Conservation (phyloP, 768 basidiomycete genomes). For the Rickenella mellea region DNA sequence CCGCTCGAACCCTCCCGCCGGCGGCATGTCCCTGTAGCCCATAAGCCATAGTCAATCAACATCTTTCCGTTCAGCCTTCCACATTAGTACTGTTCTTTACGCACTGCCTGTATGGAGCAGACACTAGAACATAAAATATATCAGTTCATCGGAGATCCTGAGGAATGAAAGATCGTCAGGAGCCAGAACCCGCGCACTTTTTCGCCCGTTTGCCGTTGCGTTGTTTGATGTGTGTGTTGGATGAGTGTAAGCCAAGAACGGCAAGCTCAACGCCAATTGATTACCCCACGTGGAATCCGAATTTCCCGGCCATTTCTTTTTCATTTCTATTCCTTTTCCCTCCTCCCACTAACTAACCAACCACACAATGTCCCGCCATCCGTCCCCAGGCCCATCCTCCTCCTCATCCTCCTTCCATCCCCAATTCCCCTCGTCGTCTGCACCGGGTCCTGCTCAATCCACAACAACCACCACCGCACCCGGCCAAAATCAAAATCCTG, state of each 20-base stretch:
- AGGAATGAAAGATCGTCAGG: neutral
- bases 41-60: neutral
- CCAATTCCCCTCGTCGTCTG: neutral
- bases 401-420: slow-evolving; percentile 2
- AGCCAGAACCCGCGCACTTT: too few relatives aligned
- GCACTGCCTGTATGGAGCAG: slow-evolving; percentile 55
- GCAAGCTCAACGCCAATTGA: slow-evolving; percentile 32
- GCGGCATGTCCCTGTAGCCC: slow-evolving; percentile 81
- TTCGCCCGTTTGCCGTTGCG: too few relatives aligned
- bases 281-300: too few relatives aligned
- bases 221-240: too few relatives aligned
- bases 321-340: too few relatives aligned
- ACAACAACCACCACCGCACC: neutral
- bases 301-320: too few relatives aligned
- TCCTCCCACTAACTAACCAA: too few relatives aligned
- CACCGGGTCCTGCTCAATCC: slow-evolving; percentile 1
- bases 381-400: slow-evolving; percentile 34
- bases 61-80: too few relatives aligned
- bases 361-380: slow-evolving; percentile 65
- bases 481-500: slow-evolving; percentile 1
- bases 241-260: too few relatives aligned
- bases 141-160: neutral
- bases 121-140: slow-evolving; percentile 30
- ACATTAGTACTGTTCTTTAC: slow-evolving; percentile 15
- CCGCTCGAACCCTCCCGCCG: slow-evolving; percentile 83